These are phyloP conservation scores for Prunus fruticosa DNA, from an alignment of 306 rosid species.

Conservation along the genomic window DNA sequence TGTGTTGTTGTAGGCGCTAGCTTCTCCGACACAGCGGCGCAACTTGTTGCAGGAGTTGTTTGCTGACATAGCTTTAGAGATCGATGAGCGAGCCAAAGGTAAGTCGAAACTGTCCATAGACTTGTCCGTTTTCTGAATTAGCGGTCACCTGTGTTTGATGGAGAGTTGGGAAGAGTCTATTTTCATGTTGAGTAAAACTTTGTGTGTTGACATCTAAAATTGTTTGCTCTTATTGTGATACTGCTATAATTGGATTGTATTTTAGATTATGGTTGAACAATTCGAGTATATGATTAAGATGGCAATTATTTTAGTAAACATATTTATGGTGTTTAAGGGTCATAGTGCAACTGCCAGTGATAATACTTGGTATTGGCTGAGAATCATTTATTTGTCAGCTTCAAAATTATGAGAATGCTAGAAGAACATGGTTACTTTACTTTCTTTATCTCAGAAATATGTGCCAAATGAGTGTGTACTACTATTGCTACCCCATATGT, in stretches of 20 bases:
- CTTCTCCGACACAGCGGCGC: constrained; percentile 82
- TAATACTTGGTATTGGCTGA: not conserved
- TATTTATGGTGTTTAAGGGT: not conserved
- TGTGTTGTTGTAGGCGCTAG: constrained; percentile 59
- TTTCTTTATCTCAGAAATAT: not conserved
- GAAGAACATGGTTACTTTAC: not conserved
- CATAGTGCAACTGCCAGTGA: too few relatives aligned
- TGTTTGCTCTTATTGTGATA: not conserved
- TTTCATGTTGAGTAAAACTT: not conserved
- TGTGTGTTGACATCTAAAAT: not conserved
- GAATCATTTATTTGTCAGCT: not conserved
- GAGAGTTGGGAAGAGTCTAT: not conserved
- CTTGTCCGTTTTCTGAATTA: not conserved
- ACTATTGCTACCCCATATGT: not conserved
- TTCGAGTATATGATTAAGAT: not conserved
- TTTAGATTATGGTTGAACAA: not conserved
- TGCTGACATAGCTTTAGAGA: constrained; percentile 90
- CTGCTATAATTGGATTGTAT: not conserved
- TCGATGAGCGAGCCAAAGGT: constrained; percentile 94
- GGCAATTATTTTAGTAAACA: not conserved
- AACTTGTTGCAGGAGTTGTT: constrained; percentile 88
- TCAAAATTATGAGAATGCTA: not conserved
- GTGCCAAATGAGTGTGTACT: not conserved
- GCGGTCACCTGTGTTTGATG: not conserved
- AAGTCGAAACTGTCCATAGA: constrained; percentile 20